Conservation (phyloP, 2,329 filamentous ascomycete species). For the Fusarium heterosporum region DNA sequence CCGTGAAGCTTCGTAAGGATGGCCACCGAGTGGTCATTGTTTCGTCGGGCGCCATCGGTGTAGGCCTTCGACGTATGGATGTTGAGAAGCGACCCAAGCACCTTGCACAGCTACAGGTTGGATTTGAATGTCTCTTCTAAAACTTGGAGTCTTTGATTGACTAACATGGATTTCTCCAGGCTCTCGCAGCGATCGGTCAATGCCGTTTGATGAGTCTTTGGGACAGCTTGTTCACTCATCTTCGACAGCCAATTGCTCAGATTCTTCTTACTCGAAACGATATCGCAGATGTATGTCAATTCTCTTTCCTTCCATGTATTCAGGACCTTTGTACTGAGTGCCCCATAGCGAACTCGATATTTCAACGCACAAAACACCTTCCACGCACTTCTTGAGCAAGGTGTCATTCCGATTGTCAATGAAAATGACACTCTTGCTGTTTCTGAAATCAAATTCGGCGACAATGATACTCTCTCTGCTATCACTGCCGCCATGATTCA, state of each 20-base stretch:
- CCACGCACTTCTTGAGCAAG: slow-evolving; percentile 88
- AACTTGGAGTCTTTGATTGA: neutral
- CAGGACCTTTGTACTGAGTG: neutral
- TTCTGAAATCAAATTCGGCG: slow-evolving; percentile 98
- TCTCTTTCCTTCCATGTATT: neutral
- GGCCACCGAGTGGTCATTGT: slow-evolving; percentile 96
- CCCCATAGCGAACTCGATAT: slow-evolving; percentile 83
- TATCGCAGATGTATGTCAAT: slow-evolving; percentile 81
- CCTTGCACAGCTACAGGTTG: slow-evolving; percentile 84
- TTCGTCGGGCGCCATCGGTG: slow-evolving; percentile 95
- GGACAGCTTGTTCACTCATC: slow-evolving; percentile 90
- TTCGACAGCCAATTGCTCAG: slow-evolving; percentile 92
- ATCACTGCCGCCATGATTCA: slow-evolving; percentile 98
- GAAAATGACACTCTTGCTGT: slow-evolving; percentile 98
- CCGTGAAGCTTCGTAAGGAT: slow-evolving; percentile 86
- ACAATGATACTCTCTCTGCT: slow-evolving; percentile 96
- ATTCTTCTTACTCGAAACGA: slow-evolving; percentile 95
- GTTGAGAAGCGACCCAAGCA: slow-evolving; percentile 89
- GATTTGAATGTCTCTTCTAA: slow-evolving; percentile 6
- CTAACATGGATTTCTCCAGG: slow-evolving; percentile 58
- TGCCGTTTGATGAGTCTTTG: slow-evolving; percentile 94
- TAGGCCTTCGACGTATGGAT: slow-evolving; percentile 91
- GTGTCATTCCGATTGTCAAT: slow-evolving; percentile 97
- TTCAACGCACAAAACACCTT: slow-evolving; percentile 97
- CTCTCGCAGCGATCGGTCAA: slow-evolving; percentile 94